Percentiles rank a stretch among this genome's conserved stretches.
Evolutionary conservation across 352 stramenopile species (phyloP).

Genomic region (Thalassiosira mediterranea): DNA sequence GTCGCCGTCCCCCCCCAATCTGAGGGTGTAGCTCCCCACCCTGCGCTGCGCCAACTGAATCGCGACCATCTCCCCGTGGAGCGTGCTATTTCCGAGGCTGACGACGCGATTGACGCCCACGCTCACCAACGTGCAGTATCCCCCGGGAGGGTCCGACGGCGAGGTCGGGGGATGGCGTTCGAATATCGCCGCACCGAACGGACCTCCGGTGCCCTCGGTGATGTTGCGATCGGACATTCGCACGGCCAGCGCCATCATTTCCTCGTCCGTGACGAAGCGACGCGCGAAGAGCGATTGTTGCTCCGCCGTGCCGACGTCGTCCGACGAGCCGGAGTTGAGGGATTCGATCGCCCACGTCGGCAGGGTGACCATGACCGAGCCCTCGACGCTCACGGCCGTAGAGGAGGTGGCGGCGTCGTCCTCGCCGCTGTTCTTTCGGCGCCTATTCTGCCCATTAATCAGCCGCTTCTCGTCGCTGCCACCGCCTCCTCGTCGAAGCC

Average conservation of each 20-base stretch:
- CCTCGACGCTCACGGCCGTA: too few species aligned
- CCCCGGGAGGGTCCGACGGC: background rate
- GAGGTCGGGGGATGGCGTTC: background rate
- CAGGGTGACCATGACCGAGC: slow-evolving; percentile 50
- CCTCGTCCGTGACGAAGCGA: slow-evolving; percentile 60
- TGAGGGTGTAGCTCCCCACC: slow-evolving; percentile 60
- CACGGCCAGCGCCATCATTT: slow-evolving; percentile 80
- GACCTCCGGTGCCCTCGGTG: slow-evolving; percentile 62
- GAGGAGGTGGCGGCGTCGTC: too few species aligned
- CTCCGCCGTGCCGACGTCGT: slow-evolving; percentile 36
- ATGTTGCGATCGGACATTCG: slow-evolving; percentile 70
- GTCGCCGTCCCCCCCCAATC: slow-evolving; percentile 22
- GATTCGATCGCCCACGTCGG: slow-evolving; percentile 54
- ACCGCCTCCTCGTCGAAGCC: too few species aligned
- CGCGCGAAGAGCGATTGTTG: slow-evolving; percentile 15
- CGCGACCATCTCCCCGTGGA: slow-evolving; percentile 80
- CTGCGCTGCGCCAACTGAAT: slow-evolving; percentile 79
- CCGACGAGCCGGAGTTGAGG: slow-evolving; percentile 6
- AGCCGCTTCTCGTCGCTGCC: too few species aligned
- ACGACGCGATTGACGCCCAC: slow-evolving; percentile 75
- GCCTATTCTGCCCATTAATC: too few species aligned
- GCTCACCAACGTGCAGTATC: slow-evolving; percentile 53
- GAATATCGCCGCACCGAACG: slow-evolving; percentile 45
- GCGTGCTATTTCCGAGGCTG: slow-evolving; percentile 67
- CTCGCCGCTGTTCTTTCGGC: too few species aligned